Percentiles rank a stretch among this genome's conserved stretches.
phyloP scores from a whole-genome alignment of 148 eudicot genomes.

The Cornus suecica region DNA sequence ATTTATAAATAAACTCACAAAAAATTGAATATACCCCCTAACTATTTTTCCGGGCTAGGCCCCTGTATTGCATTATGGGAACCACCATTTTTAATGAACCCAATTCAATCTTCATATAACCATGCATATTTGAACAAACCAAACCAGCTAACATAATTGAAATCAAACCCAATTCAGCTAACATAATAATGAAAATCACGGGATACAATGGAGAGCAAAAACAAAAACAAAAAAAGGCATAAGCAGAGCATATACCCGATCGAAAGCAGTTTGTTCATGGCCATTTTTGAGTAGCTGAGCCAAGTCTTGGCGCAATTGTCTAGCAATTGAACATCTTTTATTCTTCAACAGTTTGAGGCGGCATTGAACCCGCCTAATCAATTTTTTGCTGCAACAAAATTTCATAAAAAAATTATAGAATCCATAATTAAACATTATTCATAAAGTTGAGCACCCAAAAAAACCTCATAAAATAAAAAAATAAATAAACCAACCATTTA shows the following conservation, averaged over 20 bases:
- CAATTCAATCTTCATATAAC: background rate
- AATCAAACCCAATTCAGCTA: background rate
- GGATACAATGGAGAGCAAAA: no score
- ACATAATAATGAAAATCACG: no score
- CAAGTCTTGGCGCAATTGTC: constrained; percentile 50
- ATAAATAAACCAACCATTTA: constrained; percentile 62
- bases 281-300: constrained; percentile 62
- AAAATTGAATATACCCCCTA: no score
- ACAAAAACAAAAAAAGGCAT: background rate
- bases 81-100: background rate
- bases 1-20: no score
- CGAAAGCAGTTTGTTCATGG: constrained; percentile 47
- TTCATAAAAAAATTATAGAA: background rate
- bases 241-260: constrained; percentile 40
- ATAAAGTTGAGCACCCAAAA: background rate
- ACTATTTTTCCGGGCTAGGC: no score
- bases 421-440: background rate
- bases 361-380: constrained; percentile 59
- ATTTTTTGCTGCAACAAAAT: constrained; percentile 55
- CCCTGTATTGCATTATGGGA: no score
- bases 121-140: background rate
- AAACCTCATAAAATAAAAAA: background rate
- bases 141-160: no score
- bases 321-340: constrained; percentile 52
- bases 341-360: constrained; percentile 64